Percentiles rank a stretch among this genome's conserved stretches.
These are phyloP conservation scores for Lachancea waltii DNA, from an alignment of 805 yeast genomes.

Conservation along the genomic window DNA sequence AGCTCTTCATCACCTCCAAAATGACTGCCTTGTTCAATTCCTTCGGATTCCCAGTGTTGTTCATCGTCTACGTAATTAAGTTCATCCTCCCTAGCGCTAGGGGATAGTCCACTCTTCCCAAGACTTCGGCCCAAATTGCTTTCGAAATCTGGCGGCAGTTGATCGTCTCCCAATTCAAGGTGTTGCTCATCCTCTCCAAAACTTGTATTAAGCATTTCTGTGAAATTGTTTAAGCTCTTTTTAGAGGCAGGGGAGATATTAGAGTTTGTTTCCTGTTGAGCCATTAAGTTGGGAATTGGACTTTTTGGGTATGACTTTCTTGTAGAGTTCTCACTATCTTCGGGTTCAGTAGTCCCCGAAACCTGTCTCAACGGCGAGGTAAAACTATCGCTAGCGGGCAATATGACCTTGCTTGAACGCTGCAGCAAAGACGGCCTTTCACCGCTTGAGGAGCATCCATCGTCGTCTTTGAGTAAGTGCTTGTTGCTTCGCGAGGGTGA, in stretches of 20 bases:
- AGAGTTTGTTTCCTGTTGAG: slow-evolving; percentile 6
- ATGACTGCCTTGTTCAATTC: too few relatives aligned
- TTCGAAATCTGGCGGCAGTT: too few relatives aligned
- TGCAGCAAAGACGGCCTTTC: background rate
- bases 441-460: background rate
- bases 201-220: slow-evolving; percentile 23
- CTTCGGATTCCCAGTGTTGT: too few relatives aligned
- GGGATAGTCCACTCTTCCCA: too few relatives aligned
- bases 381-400: slow-evolving; percentile 28
- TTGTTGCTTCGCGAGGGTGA: slow-evolving; percentile 18
- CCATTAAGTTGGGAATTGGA: slow-evolving; percentile 6
- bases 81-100: too few relatives aligned
- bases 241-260: slow-evolving; percentile 29
- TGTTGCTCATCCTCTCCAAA: slow-evolving; percentile 16
- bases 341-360: slow-evolving; percentile 7
- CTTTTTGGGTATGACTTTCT: slow-evolving; percentile 5
- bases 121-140: too few relatives aligned
- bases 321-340: slow-evolving; percentile 1
- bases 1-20: too few relatives aligned
- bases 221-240: slow-evolving; percentile 23
- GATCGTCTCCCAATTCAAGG: too few relatives aligned
- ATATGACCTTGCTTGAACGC: background rate
- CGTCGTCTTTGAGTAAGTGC: slow-evolving; percentile 11
- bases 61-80: too few relatives aligned
- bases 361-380: slow-evolving; percentile 28